Conservation (phyloP, 73 alveolate genomes). For the Symbiodinium natans region DNA sequence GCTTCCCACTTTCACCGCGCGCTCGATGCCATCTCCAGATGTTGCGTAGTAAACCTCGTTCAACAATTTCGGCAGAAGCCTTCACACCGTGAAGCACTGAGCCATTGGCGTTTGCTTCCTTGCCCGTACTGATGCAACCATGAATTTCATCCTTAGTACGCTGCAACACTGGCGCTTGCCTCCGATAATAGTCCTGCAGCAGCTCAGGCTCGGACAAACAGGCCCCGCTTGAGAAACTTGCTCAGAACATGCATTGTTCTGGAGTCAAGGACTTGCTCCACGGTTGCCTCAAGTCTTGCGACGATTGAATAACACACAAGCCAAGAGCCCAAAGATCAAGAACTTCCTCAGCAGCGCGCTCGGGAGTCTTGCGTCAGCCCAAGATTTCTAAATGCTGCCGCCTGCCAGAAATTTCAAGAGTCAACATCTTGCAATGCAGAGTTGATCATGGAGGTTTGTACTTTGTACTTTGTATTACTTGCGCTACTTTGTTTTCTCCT, state of each 20-base stretch:
- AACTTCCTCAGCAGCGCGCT: neutral
- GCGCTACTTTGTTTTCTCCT: too few species aligned
- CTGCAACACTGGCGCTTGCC: neutral
- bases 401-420: neutral
- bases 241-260: slow-evolving; percentile 98
- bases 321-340: neutral
- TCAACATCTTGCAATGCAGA: too few species aligned
- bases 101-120: slow-evolving; percentile 97
- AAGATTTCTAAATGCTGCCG: slow-evolving; percentile 39
- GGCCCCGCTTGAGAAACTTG: slow-evolving; percentile 98
- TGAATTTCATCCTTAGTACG: slow-evolving; percentile 96
- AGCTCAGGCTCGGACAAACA: slow-evolving; percentile 78
- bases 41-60: slow-evolving; percentile 99
- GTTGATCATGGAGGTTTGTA: too few species aligned
- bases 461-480: too few species aligned
- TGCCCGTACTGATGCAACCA: slow-evolving; percentile 99
- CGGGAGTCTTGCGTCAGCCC: slow-evolving; percentile 73
- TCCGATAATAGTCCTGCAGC: neutral
- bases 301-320: neutral
- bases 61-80: neutral
- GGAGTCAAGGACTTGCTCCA: slow-evolving; percentile 99
- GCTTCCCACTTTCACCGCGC: slow-evolving; percentile 97
- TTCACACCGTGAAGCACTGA: neutral
- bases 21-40: slow-evolving; percentile 96
- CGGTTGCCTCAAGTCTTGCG: slow-evolving; percentile 97